These are phyloP conservation scores for Tritrichomonas foetus DNA, from an alignment of 208 protist species.

Conservation along the genomic window DNA sequence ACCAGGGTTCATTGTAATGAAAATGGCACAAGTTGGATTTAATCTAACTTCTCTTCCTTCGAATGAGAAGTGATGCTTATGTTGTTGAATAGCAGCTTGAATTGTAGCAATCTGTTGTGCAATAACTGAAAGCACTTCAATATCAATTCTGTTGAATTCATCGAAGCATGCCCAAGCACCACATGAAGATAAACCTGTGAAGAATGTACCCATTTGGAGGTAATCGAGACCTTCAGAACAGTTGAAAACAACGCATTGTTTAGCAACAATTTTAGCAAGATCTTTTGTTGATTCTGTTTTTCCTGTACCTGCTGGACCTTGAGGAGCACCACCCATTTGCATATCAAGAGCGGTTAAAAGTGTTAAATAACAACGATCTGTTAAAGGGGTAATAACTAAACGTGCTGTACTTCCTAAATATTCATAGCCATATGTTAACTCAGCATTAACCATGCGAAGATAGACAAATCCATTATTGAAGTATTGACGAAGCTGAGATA, in stretches of 20 bases:
- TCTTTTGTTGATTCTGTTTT: slow-evolving; percentile 69
- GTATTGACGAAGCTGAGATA: slow-evolving; percentile 50
- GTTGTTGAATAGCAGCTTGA: slow-evolving; percentile 75
- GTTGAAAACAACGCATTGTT: slow-evolving; percentile 70
- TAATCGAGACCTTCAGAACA: slow-evolving; percentile 67
- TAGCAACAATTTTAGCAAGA: slow-evolving; percentile 63
- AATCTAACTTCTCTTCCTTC: slow-evolving; percentile 82
- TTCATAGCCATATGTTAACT: slow-evolving; percentile 59
- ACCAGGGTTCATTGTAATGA: slow-evolving; percentile 98
- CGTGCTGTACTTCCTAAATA: slow-evolving; percentile 58
- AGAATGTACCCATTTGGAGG: slow-evolving; percentile 88
- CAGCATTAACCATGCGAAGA: slow-evolving; percentile 54
- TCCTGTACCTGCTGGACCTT: slow-evolving; percentile 67
- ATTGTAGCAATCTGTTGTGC: slow-evolving; percentile 89
- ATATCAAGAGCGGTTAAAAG: slow-evolving; percentile 65
- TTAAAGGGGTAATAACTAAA: slow-evolving; percentile 65
- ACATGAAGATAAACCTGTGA: slow-evolving; percentile 84
- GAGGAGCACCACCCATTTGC: slow-evolving; percentile 64
- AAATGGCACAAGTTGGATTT: slow-evolving; percentile 81
- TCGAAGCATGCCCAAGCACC: slow-evolving; percentile 95
- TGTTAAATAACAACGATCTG: slow-evolving; percentile 69
- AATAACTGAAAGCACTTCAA: slow-evolving; percentile 94
- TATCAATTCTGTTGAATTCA: slow-evolving; percentile 97
- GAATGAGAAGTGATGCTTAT: slow-evolving; percentile 77
- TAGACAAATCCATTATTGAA: slow-evolving; percentile 57